Percentiles rank a stretch among this genome's conserved stretches.
Conservation (phyloP, 805 yeast species). For the Maudiozyma serrabonitensis region DNA sequence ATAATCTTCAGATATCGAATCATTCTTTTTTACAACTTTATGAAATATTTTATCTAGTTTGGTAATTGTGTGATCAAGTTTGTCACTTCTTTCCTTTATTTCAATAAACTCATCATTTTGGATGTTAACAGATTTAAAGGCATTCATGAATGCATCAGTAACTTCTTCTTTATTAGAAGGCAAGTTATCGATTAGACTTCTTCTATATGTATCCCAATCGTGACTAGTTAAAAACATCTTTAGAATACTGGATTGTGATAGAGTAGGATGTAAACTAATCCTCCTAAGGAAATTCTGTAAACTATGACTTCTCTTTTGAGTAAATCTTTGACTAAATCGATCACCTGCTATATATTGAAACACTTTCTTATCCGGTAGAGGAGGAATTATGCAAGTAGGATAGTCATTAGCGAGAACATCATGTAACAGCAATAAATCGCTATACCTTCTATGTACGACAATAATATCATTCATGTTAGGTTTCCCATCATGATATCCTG, state of each 20-base stretch:
- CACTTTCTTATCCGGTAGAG: conserved; percentile 86
- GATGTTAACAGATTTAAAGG: conserved; percentile 65
- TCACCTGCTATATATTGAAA: conserved; percentile 91
- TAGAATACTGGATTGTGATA: conserved; percentile 57
- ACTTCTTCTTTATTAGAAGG: conserved; percentile 47
- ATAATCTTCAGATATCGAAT: conserved; percentile 64
- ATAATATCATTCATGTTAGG: conserved; percentile 10
- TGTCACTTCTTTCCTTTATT: conserved; percentile 72
- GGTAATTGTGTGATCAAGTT: conserved; percentile 71
- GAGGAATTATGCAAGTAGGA: conserved; percentile 84
- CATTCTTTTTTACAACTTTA: conserved; percentile 62
- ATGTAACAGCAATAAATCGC: conserved; percentile 74
- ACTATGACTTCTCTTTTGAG: conserved; percentile 71
- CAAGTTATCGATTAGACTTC: conserved; percentile 17
- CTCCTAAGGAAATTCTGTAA: conserved; percentile 67
- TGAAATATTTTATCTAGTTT: conserved; percentile 72
- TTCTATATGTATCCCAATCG: conserved; percentile 29
- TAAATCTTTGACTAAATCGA: conserved; percentile 76
- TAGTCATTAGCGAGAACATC: conserved; percentile 66
- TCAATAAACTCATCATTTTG: conserved; percentile 73
- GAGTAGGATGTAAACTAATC: conserved; percentile 60
- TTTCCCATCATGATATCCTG: conserved; percentile 15
- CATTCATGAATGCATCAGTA: conserved; percentile 88
- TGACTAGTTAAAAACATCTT: conserved; percentile 23
- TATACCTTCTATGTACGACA: conserved; percentile 53